These are phyloP conservation scores for Fagus crenata DNA, from an alignment of 306 rosid species.

Conservation along the genomic window DNA sequence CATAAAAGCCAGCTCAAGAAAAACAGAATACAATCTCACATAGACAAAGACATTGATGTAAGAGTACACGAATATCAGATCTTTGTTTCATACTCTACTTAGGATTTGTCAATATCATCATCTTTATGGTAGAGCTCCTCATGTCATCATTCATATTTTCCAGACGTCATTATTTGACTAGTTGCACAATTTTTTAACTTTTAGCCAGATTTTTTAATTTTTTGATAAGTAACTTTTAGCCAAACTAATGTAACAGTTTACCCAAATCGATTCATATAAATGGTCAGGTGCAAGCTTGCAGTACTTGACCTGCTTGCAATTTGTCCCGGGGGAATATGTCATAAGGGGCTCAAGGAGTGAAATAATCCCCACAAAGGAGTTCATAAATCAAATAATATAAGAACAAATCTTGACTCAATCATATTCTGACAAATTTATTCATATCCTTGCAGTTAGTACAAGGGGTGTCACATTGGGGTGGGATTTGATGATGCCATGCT, in stretches of 20 bases:
- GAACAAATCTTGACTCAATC: not conserved
- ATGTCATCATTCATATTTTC: too few relatives aligned
- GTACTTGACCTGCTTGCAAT: slow-evolving; percentile 5
- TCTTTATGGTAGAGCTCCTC: not conserved
- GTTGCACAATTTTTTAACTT: too few relatives aligned
- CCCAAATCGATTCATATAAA: not conserved
- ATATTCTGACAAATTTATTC: not conserved
- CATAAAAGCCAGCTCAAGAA: slow-evolving; percentile 3
- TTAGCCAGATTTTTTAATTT: too few relatives aligned
- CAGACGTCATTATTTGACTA: too few relatives aligned
- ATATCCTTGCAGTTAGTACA: not conserved
- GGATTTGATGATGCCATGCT: not conserved
- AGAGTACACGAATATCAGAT: not conserved
- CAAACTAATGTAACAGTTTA: too few relatives aligned
- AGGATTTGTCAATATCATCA: not conserved
- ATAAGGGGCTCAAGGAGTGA: not conserved
- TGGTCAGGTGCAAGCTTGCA: not conserved
- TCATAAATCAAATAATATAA: not conserved
- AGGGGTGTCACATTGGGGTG: not conserved
- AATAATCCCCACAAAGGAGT: not conserved
- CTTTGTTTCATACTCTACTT: not conserved
- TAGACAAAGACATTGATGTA: not conserved
- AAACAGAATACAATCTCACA: not conserved
- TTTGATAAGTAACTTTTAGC: too few relatives aligned
- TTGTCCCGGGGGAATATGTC: not conserved